A percentile compares a stretch with the other conserved stretches of the same genome.
Evolutionary conservation across 192 early-diverging fungal species (phyloP).

Genomic region (Diversispora epigaea): DNA sequence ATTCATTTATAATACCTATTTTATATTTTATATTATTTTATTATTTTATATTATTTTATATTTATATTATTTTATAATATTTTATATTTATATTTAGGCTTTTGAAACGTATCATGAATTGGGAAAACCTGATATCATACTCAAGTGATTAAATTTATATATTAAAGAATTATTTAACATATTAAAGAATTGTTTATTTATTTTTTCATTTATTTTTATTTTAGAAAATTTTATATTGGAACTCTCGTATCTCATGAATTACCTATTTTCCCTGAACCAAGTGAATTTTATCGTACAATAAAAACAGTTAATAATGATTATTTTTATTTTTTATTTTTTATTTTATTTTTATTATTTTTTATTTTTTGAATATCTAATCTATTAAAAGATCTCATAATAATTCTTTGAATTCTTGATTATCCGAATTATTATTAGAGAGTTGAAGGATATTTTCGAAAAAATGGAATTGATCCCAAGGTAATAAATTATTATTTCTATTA

Average conservation of each 20-base stretch:
- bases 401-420: too few relatives aligned
- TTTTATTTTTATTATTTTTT: neutral
- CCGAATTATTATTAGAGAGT: slow-evolving; percentile 40
- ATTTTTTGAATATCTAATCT: neutral
- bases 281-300: slow-evolving; percentile 46
- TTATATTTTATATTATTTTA: neutral
- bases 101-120: slow-evolving; percentile 52
- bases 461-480: slow-evolving; percentile 52
- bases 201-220: neutral
- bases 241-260: slow-evolving; percentile 45
- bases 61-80: neutral
- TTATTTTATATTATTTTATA: neutral
- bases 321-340: neutral
- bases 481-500: neutral
- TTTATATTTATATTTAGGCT: slow-evolving; percentile 27
- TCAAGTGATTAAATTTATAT: slow-evolving; percentile 37
- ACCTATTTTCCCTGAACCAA: slow-evolving; percentile 52
- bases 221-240: slow-evolving; percentile 51
- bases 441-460: slow-evolving; percentile 46
- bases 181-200: neutral
- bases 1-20: neutral
- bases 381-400: too few relatives aligned
- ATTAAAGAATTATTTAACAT: neutral
- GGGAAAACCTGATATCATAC: slow-evolving; percentile 40
- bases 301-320: slow-evolving; percentile 34